Conservation (phyloP, 148 eudicot genomes). For the Spergularia marina region DNA sequence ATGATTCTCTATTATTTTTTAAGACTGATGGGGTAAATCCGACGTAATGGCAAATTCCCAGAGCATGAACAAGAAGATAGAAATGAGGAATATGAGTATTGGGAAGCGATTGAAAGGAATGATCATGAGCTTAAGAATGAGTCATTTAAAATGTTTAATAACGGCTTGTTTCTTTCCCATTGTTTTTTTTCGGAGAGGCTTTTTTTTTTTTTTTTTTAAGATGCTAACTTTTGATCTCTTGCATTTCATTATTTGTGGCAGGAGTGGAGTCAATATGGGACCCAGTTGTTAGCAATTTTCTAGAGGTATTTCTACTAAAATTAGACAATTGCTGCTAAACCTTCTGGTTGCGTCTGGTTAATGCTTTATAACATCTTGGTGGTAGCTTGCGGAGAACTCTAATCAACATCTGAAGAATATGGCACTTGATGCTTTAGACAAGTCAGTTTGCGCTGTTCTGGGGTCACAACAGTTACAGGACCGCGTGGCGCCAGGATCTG, state of each 20-base stretch:
- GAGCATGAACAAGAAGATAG: too few species aligned
- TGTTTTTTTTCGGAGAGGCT: not conserved
- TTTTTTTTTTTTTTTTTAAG: not conserved
- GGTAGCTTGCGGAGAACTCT: conserved; percentile 84
- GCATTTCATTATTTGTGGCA: conserved; percentile 23
- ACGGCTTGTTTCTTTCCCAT: not conserved
- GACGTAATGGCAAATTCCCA: too few species aligned
- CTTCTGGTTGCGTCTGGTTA: conserved; percentile 9
- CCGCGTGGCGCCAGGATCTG: conserved; percentile 33
- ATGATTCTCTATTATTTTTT: not conserved
- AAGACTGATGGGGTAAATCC: too few species aligned
- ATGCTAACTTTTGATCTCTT: conserved; percentile 2
- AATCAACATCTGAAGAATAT: conserved; percentile 60
- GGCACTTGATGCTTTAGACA: conserved; percentile 93
- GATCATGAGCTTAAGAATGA: too few species aligned
- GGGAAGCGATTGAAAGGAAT: too few species aligned
- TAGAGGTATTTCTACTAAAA: conserved; percentile 56
- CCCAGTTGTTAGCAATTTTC: conserved; percentile 73
- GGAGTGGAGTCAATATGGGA: conserved; percentile 99
- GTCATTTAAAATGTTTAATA: not conserved
- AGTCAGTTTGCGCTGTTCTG: conserved; percentile 86
- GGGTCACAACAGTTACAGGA: conserved; percentile 82
- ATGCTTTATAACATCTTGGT: conserved; percentile 15
- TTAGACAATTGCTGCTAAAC: conserved; percentile 1
- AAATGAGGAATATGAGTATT: too few species aligned